phyloP scores from a whole-genome alignment of 345 rosid genomes.

The thale cress (Arabidopsis thaliana) region TAIR10.1 NC_003070.9:27394001-27394500 shows the following conservation, averaged over 20 bases:
- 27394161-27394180: no score
- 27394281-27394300: neutral
- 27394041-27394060: neutral
- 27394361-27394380: neutral
- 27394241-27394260: neutral
- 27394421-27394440: neutral
- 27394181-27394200: neutral
- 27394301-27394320: neutral
- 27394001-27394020: constrained; percentile 33
- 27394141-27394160: neutral
- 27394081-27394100: neutral
- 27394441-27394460: neutral
- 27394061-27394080: no score
- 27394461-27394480: constrained; percentile 8
- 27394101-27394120: neutral
- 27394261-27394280: neutral
- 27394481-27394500: neutral
- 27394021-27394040: constrained; percentile 25
- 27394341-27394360: neutral
- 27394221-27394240: neutral
- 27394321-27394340: neutral
- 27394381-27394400: neutral
- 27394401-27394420: neutral
- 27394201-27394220: neutral
- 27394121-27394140: neutral